phyloP scores from a whole-genome alignment of 345 rosid species.

The Populus deltoides region DNA sequence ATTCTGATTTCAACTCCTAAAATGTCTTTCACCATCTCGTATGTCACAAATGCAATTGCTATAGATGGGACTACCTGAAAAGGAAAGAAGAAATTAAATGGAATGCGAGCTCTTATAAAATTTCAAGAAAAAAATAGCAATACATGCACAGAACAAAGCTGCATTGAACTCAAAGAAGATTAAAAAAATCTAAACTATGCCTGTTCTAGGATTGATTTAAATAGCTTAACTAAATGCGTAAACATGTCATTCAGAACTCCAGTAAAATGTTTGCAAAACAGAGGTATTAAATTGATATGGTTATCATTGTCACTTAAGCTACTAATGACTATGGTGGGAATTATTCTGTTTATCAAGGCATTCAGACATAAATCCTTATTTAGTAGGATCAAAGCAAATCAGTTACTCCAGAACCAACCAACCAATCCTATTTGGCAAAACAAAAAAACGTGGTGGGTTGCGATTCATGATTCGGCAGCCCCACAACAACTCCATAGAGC shows the following conservation, averaged over 20 bases:
- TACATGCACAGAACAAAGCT: neutral
- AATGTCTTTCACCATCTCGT: conserved; percentile 87
- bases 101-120: neutral
- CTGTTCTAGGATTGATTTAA: neutral
- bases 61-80: conserved; percentile 93
- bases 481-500: neutral
- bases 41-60: conserved; percentile 91
- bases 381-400: neutral
- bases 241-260: neutral
- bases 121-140: neutral
- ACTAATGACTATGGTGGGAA: neutral
- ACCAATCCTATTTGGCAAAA: neutral
- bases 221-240: neutral
- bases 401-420: neutral
- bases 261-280: neutral
- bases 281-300: neutral
- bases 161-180: neutral
- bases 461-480: neutral
- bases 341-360: neutral
- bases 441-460: neutral
- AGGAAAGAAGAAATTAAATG: neutral
- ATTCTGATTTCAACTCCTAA: conserved; percentile 91
- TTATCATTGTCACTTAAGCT: neutral
- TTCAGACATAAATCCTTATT: neutral
- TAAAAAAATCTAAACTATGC: neutral